phyloP scores from a whole-genome alignment of 2,329 filamentous ascomycete species.

The Fusarium subglutinans region DNA sequence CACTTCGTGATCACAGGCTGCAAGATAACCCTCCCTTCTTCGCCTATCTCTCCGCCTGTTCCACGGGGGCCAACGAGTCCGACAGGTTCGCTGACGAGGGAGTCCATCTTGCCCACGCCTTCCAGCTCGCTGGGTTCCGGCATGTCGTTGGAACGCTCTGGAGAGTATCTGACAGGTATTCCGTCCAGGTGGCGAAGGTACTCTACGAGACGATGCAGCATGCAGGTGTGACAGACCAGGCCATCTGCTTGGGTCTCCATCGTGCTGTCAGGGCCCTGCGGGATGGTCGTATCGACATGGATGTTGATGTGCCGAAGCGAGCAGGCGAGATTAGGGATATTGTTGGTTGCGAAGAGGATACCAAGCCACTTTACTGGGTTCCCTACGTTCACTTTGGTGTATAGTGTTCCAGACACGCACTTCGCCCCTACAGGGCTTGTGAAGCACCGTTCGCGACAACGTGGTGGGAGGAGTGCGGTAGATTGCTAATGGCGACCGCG shows the following conservation, averaged over 20 bases:
- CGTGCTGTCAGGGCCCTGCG: background rate
- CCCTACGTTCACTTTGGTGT: background rate
- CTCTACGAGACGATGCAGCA: background rate
- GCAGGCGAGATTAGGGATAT: background rate
- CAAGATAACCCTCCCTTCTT: background rate
- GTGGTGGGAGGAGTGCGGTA: background rate
- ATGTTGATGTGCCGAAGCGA: fast-evolving
- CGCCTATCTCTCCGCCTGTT: background rate
- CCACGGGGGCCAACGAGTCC: background rate
- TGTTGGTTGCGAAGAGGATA: background rate
- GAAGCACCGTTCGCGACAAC: fast-evolving
- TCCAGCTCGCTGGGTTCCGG: background rate
- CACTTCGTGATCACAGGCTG: background rate
- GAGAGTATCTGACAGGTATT: background rate
- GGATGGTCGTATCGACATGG: background rate
- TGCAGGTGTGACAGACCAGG: background rate
- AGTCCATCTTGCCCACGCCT: background rate
- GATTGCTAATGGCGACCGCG: background rate
- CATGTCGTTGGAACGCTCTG: background rate
- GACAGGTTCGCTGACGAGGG: background rate
- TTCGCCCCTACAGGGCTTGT: background rate
- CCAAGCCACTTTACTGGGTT: background rate
- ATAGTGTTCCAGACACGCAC: background rate
- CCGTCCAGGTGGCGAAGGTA: background rate
- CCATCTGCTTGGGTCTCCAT: background rate